Evolutionary conservation across 805 yeast species (phyloP), one percentile per base, ranked within the genome.

Genomic region (Yamadazyma takamatsuzukensis): DNA sequence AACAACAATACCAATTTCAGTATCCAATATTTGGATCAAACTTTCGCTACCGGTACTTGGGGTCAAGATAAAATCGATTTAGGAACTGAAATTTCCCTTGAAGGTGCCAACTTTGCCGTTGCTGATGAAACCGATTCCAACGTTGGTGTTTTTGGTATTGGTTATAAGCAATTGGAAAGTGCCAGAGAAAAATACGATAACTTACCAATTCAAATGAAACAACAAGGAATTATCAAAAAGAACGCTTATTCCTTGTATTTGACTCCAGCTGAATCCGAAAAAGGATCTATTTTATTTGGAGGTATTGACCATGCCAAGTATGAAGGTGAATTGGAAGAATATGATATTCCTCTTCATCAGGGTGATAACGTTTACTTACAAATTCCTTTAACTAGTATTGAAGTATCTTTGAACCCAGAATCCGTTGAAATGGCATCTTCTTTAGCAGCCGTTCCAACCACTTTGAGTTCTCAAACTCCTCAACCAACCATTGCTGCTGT

Each of bases 1-100:
- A 34, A 39, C 13, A 64, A 66, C 33, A 62, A 63, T 8, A 48
- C 54, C 7, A 39, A 48, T 1, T 75, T 75, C 44, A 32, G 49
- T n/a, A 75, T 75, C 37, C 22, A 47, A 4, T 75, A 75, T 41
- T 76, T 69, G 7, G 81, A 75, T 45, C 49, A 54, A 8, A 64
- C 76, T 2, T 59, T 46, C 34, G 78, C 79, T 6, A 36, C 41
- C 4, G 54, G 54, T 13, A 33, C 43, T 24, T 49, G 43, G 43
- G 45, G 40, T 23, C 42, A 35, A 22, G 54, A 49, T 27, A 34
- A 43, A n/a, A 45, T 47, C 15, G 33, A 32, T 6, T 32, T 49
- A n/a, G 23, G 37, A 15, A 33, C 36, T 23, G 37, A 30, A 21
- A 34, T 44, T 19, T 26, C 34, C 6, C 17, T 37, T 11, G 40